These are phyloP conservation scores for Cercospora sp. DNA, from an alignment of 2,329 filamentous ascomycete genomes.

Conservation along the genomic window DNA sequence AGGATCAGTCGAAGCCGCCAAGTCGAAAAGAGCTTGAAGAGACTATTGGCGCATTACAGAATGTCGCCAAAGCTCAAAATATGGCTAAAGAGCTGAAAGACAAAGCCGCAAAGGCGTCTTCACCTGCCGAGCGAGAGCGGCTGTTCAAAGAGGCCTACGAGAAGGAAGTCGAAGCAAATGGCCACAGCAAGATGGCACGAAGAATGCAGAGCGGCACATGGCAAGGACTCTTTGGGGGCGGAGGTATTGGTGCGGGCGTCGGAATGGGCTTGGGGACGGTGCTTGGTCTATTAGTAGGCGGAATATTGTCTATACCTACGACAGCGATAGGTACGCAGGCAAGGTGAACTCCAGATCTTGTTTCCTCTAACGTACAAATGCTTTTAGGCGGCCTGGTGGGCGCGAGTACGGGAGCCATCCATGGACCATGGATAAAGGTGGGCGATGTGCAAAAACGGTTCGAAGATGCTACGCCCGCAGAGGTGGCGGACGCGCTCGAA, in stretches of 20 bases:
- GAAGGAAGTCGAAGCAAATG: slow-evolving; percentile 38
- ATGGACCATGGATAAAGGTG: slow-evolving; percentile 48
- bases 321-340: slow-evolving; percentile 1
- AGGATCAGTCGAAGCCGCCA: not conserved
- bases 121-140: slow-evolving; percentile 33
- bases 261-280: slow-evolving; percentile 46
- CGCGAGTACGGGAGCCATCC: slow-evolving; percentile 44
- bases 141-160: slow-evolving; percentile 37
- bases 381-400: slow-evolving; percentile 35
- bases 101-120: slow-evolving; percentile 26
- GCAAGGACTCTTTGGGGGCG: slow-evolving; percentile 46
- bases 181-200: slow-evolving; percentile 31
- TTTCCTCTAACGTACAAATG: not conserved
- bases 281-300: slow-evolving; percentile 40
- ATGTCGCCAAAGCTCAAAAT: slow-evolving; percentile 27
- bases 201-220: slow-evolving; percentile 41
- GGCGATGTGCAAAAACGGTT: slow-evolving; percentile 21
- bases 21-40: slow-evolving; percentile 28
- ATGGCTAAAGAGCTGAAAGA: slow-evolving; percentile 28
- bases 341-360: not conserved
- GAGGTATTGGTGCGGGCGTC: slow-evolving; percentile 46
- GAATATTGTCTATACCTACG: slow-evolving; percentile 29
- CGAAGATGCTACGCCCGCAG: slow-evolving; percentile 25
- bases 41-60: slow-evolving; percentile 30
- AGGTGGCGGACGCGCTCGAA: slow-evolving; percentile 25